Base-by-base conservation (phyloP, 2,329 filamentous ascomycete species). In the Mariannaea elegans region DNA sequence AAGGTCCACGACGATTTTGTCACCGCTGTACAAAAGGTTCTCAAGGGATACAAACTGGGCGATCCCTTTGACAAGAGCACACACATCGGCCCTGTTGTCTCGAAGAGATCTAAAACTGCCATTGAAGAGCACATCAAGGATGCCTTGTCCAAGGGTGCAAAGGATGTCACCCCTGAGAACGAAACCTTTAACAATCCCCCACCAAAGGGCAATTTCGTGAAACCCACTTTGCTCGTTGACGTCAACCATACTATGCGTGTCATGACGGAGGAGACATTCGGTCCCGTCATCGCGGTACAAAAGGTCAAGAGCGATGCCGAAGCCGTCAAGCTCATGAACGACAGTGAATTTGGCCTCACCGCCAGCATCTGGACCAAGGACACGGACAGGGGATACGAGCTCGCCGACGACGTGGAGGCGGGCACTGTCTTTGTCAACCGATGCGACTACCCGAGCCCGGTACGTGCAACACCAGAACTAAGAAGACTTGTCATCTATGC, bases 341-440 rank as follows among this genome's bases (percentile, higher is more conserved):
- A 97, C 75, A 95, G 92, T 78, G 89, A 97, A 65, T 97, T 97
- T 73, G 94, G 94, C 5, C 83, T 98, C 62, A 97, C 94, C 3
- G 94, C 94, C n/a, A 97, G 93, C 71, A 93, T 98, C 71, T 98
- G 94, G 94, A 97, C 93, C 58, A 96, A 95, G 76, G 93, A 98
- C 72, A 87, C 88, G 2, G 82, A 81, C 44, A 89, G 84, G 72
- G 94, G 90, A 14, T 88, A 93, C 68, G 85, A 91, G 73, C 82
- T 98, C 51, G 87, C 90, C 36, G 89, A 95, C 55, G 83, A 89
- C 49, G 87, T 98, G 46, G 94, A 97, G 75, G 94, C 94, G 44
- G 94, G 94, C 39, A 98, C 94, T 2, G 94, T 97, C 47, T 98
- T 97, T 78, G 92, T 98, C 71, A 98, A 98, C 77, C 87, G 94